Conservation (phyloP, 2,329 filamentous ascomycete species). For the Colletotrichum sp. region DNA sequence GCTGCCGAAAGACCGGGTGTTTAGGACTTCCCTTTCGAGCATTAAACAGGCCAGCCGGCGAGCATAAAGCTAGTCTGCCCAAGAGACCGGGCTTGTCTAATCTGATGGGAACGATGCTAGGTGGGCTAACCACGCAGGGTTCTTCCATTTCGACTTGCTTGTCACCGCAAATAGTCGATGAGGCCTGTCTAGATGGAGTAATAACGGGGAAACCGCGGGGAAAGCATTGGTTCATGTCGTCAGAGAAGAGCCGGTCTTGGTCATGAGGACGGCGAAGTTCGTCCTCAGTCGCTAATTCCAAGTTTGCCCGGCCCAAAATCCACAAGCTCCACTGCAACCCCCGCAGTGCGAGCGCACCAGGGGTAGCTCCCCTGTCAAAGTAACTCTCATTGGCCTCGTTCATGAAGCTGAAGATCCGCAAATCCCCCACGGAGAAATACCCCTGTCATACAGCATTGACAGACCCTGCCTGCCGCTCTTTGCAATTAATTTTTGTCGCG, state of each 20-base stretch:
- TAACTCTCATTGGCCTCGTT: not conserved
- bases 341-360: not conserved
- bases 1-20: not conserved
- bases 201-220: not conserved
- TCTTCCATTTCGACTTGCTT: not conserved
- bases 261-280: not conserved
- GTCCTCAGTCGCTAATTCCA: not conserved
- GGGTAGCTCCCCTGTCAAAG: not conserved
- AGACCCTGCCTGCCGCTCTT: not conserved
- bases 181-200: not conserved
- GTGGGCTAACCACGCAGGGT: not conserved
- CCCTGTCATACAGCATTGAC: not conserved
- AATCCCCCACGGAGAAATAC: not conserved
- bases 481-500: not conserved
- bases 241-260: not conserved
- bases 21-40: not conserved
- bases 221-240: not conserved
- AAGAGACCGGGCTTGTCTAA: not conserved
- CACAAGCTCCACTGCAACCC: not conserved
- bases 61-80: not conserved
- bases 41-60: not conserved
- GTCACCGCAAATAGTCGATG: not conserved
- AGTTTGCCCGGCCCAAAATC: not conserved
- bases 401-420: not conserved
- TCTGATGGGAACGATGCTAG: not conserved